A percentile compares a stretch with the other conserved stretches of the same genome.
phyloP scores from a whole-genome alignment of 257 asterid species.

The Solanum virginianum region DNA sequence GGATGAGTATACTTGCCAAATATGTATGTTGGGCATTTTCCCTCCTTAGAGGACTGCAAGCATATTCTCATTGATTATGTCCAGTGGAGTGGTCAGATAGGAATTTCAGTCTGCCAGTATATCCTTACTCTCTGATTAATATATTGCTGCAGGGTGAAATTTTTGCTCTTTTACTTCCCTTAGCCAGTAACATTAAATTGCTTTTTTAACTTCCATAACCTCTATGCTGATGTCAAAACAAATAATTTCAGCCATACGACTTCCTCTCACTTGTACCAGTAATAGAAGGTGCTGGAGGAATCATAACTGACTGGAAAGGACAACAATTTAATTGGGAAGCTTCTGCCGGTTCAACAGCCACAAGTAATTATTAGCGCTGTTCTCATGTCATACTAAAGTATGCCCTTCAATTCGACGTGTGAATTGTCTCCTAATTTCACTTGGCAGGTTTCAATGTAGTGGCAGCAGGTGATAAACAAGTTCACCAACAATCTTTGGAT shows the following conservation, averaged over 20 bases:
- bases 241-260: slow-evolving; percentile 73
- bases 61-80: neutral
- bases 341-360: slow-evolving; percentile 46
- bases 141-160: neutral
- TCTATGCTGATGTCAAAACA: neutral
- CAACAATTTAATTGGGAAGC: slow-evolving; percentile 67
- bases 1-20: neutral
- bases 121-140: neutral
- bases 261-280: slow-evolving; percentile 89
- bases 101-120: neutral
- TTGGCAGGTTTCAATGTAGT: slow-evolving; percentile 66
- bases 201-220: neutral
- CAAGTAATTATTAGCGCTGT: slow-evolving; percentile 27
- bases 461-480: slow-evolving; percentile 70
- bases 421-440: neutral
- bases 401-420: neutral
- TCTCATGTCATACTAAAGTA: neutral
- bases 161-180: neutral
- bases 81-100: neutral
- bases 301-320: slow-evolving; percentile 84
- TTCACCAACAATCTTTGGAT: slow-evolving; percentile 55
- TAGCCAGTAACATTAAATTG: neutral
- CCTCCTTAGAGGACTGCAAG: neutral
- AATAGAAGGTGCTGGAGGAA: slow-evolving; percentile 94
- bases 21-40: neutral